Evolutionary conservation across 495 filamentous ascomycete species (phyloP).

Genomic region (Trichoderma asperelloides): DNA sequence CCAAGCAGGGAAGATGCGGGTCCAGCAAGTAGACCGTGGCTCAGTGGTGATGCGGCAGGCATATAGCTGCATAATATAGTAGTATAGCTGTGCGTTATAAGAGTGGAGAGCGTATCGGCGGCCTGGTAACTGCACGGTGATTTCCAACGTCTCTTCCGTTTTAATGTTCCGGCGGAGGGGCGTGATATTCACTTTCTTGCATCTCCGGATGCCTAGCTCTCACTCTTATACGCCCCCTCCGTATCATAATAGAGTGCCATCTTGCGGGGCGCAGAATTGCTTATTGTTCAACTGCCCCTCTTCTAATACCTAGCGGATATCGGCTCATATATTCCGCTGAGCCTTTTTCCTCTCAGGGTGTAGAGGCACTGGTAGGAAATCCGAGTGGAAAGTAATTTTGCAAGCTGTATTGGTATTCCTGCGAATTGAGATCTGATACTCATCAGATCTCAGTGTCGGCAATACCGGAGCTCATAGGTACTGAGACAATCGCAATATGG

Average conservation of each 20-base stretch:
- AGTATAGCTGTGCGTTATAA: not conserved
- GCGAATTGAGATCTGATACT: not conserved
- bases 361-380: not conserved
- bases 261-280: not conserved
- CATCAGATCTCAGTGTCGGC: not conserved
- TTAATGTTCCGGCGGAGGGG: slow-evolving; percentile 1
- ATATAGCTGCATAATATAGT: not conserved
- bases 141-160: not conserved
- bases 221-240: not conserved
- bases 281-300: not conserved
- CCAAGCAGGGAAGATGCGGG: not conserved
- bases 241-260: not conserved
- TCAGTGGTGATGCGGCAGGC: not conserved
- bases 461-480: not conserved
- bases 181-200: not conserved
- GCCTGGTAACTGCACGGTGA: not conserved
- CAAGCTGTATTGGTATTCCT: not conserved
- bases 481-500: not conserved
- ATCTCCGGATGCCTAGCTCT: not conserved
- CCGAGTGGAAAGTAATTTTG: not conserved
- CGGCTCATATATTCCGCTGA: not conserved
- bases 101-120: not conserved
- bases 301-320: not conserved
- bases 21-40: not conserved
- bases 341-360: not conserved